Conservation (phyloP, 2,329 filamentous ascomycete species). For the Nothopassalora personata region DNA sequence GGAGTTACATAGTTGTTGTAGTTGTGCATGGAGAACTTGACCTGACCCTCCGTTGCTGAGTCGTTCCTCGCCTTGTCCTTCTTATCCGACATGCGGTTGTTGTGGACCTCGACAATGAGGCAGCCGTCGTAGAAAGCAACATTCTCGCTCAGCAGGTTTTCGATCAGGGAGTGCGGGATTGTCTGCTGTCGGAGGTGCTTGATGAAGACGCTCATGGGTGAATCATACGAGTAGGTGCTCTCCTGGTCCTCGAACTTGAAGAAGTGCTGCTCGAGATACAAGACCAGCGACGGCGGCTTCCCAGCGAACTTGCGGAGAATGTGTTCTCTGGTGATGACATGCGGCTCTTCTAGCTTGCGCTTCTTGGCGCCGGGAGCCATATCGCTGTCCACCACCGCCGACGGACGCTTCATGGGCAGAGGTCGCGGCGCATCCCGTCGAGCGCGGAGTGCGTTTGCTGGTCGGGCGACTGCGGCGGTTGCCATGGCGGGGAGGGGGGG, state of each 20-base stretch:
- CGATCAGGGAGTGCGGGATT: conserved; percentile 82
- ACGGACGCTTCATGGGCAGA: conserved; percentile 24
- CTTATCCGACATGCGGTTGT: conserved; percentile 66
- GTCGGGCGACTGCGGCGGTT: conserved; percentile 30
- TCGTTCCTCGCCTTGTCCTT: conserved; percentile 37
- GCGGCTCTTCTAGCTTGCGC: conserved; percentile 30
- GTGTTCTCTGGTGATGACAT: conserved; percentile 65
- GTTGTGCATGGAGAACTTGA: conserved; percentile 83
- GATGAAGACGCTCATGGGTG: conserved; percentile 77
- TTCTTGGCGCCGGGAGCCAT: conserved; percentile 25
- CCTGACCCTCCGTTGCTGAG: conserved; percentile 52
- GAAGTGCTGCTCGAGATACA: conserved; percentile 79
- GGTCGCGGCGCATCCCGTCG: conserved; percentile 39
- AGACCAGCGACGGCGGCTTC: conserved; percentile 71
- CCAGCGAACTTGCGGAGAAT: conserved; percentile 76
- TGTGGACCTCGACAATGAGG: conserved; percentile 88
- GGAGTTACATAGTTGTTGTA: conserved; percentile 86
- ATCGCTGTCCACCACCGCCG: conserved; percentile 22
- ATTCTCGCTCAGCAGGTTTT: conserved; percentile 64
- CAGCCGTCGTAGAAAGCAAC: conserved; percentile 89
- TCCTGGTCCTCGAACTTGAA: conserved; percentile 94
- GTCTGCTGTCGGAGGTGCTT: conserved; percentile 68
- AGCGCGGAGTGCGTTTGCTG: conserved; percentile 40
- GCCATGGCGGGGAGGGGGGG: conserved; percentile 24
- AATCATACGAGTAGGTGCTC: conserved; percentile 85